phyloP scores from a whole-genome alignment of 352 stramenopile genomes.

The Blastocystis sp. region DNA sequence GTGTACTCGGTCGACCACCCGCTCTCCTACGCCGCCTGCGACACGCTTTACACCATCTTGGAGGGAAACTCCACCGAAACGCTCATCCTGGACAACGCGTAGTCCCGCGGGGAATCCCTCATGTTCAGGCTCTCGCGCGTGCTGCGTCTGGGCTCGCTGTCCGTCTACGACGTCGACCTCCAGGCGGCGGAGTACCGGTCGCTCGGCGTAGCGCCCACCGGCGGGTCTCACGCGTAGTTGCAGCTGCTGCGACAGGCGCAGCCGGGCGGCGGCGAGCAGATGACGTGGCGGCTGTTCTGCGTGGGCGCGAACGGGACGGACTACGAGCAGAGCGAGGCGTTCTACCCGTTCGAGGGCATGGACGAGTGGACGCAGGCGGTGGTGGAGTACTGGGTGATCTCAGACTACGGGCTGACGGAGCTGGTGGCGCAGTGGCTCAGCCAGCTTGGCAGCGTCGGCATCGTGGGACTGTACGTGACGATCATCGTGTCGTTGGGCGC shows the following conservation, averaged over 20 bases:
- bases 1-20: background rate
- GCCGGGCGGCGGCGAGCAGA: background rate
- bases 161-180: slow-evolving; percentile 21
- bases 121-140: slow-evolving; percentile 31
- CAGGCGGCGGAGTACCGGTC: background rate
- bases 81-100: slow-evolving; percentile 31
- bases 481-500: slow-evolving; percentile 61
- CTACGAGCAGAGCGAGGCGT: slow-evolving; percentile 12
- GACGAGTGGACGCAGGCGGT: slow-evolving; percentile 41
- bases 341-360: slow-evolving; percentile 56
- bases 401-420: slow-evolving; percentile 59
- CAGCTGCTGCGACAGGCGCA: background rate
- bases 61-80: background rate
- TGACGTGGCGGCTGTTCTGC: slow-evolving; percentile 29
- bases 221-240: background rate
- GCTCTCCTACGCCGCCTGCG: background rate
- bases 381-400: slow-evolving; percentile 52
- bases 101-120: background rate
- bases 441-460: slow-evolving; percentile 56
- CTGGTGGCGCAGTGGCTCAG: slow-evolving; percentile 54
- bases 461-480: slow-evolving; percentile 63
- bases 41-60: background rate
- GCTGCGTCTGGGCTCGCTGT: slow-evolving; percentile 4
- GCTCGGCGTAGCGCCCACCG: background rate
- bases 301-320: slow-evolving; percentile 37